A percentile compares a stretch with the other conserved stretches of the same genome.
phyloP scores from a whole-genome alignment of 805 yeast genomes.

The Zygoascus bituminiphila region DNA sequence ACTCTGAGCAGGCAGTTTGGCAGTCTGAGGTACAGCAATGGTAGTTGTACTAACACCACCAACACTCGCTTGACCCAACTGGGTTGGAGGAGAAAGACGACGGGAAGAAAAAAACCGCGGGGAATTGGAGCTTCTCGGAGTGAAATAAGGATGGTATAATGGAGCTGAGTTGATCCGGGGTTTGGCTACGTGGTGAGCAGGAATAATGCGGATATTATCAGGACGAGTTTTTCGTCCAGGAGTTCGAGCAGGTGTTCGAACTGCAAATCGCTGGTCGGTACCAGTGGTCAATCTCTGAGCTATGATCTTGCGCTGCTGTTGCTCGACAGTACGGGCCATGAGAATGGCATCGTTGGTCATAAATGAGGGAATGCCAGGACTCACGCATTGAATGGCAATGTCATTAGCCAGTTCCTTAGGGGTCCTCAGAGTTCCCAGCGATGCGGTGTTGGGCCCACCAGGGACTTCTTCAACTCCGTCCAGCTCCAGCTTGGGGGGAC shows the following conservation, averaged over 20 bases:
- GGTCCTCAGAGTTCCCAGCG: slow-evolving; percentile 10
- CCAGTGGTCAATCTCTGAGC: slow-evolving; percentile 12
- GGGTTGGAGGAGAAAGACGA: neutral
- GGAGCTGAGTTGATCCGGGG: slow-evolving; percentile 5
- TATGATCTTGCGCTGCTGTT: slow-evolving; percentile 23
- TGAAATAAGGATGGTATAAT: neutral
- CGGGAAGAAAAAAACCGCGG: neutral
- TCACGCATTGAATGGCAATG: slow-evolving; percentile 26
- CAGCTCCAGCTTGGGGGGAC: slow-evolving; percentile 12
- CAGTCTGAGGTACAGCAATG: slow-evolving; percentile 1
- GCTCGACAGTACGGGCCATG: slow-evolving; percentile 21
- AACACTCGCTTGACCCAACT: neutral
- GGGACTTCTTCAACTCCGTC: neutral
- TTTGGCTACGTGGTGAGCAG: neutral
- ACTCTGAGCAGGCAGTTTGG: slow-evolving; percentile 1
- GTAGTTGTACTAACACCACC: neutral
- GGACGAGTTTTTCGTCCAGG: neutral
- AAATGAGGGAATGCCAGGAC: slow-evolving; percentile 24
- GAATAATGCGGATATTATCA: neutral
- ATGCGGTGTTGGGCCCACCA: slow-evolving; percentile 2
- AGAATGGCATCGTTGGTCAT: slow-evolving; percentile 20
- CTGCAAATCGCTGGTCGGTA: neutral
- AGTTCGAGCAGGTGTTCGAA: neutral
- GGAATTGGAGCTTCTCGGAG: neutral
- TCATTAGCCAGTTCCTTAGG: slow-evolving; percentile 26